These are phyloP conservation scores for Saprolegnia diclina DNA, from an alignment of 352 stramenopile species.

Conservation along the genomic window DNA sequence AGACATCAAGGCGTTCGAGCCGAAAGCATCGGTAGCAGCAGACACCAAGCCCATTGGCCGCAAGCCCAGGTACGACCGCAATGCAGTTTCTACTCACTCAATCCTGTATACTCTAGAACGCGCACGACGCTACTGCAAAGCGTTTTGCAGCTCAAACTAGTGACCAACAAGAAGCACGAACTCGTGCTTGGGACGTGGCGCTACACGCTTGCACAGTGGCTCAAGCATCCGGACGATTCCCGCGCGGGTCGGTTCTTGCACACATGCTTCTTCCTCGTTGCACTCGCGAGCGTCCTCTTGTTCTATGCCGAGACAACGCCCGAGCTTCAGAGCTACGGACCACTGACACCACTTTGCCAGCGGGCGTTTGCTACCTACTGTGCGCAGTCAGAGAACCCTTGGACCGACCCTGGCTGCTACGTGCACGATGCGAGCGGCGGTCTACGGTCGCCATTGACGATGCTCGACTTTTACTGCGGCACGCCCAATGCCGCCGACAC, in stretches of 20 bases:
- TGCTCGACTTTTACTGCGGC: slow-evolving; percentile 45
- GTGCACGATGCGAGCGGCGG: slow-evolving; percentile 24
- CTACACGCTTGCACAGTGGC: slow-evolving; percentile 40
- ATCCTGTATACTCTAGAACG: not conserved
- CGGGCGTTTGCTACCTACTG: slow-evolving; percentile 56
- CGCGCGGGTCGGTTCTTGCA: slow-evolving; percentile 43
- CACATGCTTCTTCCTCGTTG: slow-evolving; percentile 45
- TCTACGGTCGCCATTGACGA: slow-evolving; percentile 22
- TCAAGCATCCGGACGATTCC: slow-evolving; percentile 63
- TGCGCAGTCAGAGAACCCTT: slow-evolving; percentile 23
- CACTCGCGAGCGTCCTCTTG: slow-evolving; percentile 56
- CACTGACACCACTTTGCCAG: slow-evolving; percentile 40
- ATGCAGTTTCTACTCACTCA: not conserved
- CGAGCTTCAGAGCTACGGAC: slow-evolving; percentile 47
- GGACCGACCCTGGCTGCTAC: slow-evolving; percentile 48
- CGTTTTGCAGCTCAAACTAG: not conserved
- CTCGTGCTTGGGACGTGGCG: slow-evolving; percentile 9
- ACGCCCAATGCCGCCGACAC: slow-evolving; percentile 3
- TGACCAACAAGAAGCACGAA: not conserved
- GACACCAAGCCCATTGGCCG: too few relatives aligned
- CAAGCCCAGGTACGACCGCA: not conserved
- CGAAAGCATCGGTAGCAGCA: not conserved
- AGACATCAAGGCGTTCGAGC: slow-evolving; percentile 11
- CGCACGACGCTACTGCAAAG: not conserved
- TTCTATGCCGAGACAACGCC: slow-evolving; percentile 69